Conservation (phyloP, 108 stramenopile genomes). For the Stephanodiscus minutulus region DNA sequence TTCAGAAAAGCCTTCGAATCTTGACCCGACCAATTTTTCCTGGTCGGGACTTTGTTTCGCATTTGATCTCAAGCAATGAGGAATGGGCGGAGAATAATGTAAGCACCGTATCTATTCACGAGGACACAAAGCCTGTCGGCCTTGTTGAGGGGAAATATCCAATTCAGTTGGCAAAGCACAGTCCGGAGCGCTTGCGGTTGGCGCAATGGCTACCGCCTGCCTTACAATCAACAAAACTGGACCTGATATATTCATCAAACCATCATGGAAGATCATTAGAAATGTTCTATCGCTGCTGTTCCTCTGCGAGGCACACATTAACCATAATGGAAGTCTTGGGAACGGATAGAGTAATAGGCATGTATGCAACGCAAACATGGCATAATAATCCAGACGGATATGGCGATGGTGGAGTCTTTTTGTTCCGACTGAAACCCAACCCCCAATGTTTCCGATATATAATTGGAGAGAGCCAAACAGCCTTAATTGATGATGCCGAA, state of each 20-base stretch:
- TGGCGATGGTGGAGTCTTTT: slow-evolving; percentile 49
- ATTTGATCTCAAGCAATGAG: slow-evolving; percentile 42
- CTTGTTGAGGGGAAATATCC: slow-evolving; percentile 33
- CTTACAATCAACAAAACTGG: slow-evolving; percentile 49
- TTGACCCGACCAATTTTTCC: slow-evolving; percentile 43
- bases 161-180: slow-evolving; percentile 42
- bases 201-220: slow-evolving; percentile 49
- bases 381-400: slow-evolving; percentile 41
- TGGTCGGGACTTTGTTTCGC: slow-evolving; percentile 30
- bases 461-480: slow-evolving; percentile 11
- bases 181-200: slow-evolving; percentile 28
- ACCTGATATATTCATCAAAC: slow-evolving; percentile 50
- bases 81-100: slow-evolving; percentile 41
- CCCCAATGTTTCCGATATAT: slow-evolving; percentile 48
- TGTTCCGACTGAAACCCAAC: slow-evolving; percentile 44
- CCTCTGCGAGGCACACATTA: slow-evolving; percentile 42
- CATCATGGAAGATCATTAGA: slow-evolving; percentile 50
- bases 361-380: slow-evolving; percentile 53
- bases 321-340: slow-evolving; percentile 52
- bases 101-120: slow-evolving; percentile 26
- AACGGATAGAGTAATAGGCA: slow-evolving; percentile 42
- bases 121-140: slow-evolving; percentile 42
- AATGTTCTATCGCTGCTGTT: slow-evolving; percentile 49
- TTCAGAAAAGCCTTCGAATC: slow-evolving; percentile 30
- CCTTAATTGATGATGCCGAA: slow-evolving; percentile 28